Base-by-base conservation (phyloP, 495 filamentous ascomycete genomes). In the Achaetomiella virescens region DNA sequence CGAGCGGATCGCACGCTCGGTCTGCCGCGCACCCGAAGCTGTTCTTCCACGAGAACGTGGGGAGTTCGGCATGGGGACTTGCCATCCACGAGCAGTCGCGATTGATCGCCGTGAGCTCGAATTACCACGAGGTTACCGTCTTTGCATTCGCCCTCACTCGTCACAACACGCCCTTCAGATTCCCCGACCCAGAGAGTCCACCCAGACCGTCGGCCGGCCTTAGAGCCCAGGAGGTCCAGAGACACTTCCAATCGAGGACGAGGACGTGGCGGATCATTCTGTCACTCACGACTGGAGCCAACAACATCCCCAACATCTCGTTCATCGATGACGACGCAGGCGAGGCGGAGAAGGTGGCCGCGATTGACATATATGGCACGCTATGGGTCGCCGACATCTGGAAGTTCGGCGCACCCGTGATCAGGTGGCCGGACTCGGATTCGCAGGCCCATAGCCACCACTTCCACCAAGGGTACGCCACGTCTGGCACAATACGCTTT, bases 31-130 rank as follows among this genome's bases (percentile, higher is more conserved):
- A 33, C 11, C 65, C 66, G 29, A 58, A 69, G 47, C 76, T 83
- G 0, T 87, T 91, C 66, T 89, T 95, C 54, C 79, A 83, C 61
- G 78, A 86, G 50, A 87, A 86, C 68, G 90, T 97, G 18, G 81
- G 77, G 1, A 70, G 65, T 24, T 91, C 88, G 55, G 92, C 90
- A 4, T 98, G 93, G 93, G 93, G 93, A 1, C 65, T 98, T 35
- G 88, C 92, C 7, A 80, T 93, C 14, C 92, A 97, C 62, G 81
- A 85, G 58, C 75, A 84, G 56, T 84, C 86, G 12, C 79, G 90
- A 2, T 68, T 96, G 36, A 81, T 98, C 50, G 93, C 91, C 0
- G 85, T 92, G 17, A 84, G 85, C 51, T 82, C 87, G 0, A 97
- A 98, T 63, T 79, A 61, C 3, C 69, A 76, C 24, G 71, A 80